These are phyloP conservation scores for Trichoderma sp. DNA, from an alignment of 2,329 filamentous ascomycete species.

Conservation along the genomic window DNA sequence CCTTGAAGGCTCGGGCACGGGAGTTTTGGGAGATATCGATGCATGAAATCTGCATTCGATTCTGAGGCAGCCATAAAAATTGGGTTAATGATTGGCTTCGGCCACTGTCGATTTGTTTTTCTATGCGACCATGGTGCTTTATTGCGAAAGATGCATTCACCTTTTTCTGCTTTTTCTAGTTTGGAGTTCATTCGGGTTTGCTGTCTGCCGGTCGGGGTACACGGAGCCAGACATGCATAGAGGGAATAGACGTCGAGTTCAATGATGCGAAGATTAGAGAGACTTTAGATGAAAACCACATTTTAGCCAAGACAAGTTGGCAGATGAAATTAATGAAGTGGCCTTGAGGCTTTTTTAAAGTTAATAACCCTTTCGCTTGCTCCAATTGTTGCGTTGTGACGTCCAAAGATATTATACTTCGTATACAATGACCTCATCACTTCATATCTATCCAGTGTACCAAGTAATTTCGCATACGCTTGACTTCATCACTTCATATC, in stretches of 20 bases:
- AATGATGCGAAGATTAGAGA: constrained; percentile 21
- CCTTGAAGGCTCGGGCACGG: neutral
- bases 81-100: neutral
- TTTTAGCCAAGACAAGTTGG: neutral
- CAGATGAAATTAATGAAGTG: constrained; percentile 1
- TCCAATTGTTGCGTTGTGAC: neutral
- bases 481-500: neutral
- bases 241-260: constrained; percentile 23
- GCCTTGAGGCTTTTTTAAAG: neutral
- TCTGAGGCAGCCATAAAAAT: constrained; percentile 10
- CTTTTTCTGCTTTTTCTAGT: constrained; percentile 15
- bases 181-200: constrained; percentile 27
- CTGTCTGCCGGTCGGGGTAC: constrained; percentile 21
- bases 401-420: no score
- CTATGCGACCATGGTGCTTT: constrained; percentile 10
- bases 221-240: constrained; percentile 22
- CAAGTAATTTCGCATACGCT: no score
- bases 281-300: constrained; percentile 14
- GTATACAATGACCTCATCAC: no score
- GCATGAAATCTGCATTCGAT: constrained; percentile 5
- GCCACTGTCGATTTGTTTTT: neutral
- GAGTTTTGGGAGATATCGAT: constrained; percentile 19
- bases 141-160: constrained; percentile 10
- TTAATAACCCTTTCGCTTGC: neutral
- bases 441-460: neutral